These are phyloP conservation scores for Exophiala sp. DNA, from an alignment of 2,329 filamentous ascomycete genomes.

Conservation along the genomic window DNA sequence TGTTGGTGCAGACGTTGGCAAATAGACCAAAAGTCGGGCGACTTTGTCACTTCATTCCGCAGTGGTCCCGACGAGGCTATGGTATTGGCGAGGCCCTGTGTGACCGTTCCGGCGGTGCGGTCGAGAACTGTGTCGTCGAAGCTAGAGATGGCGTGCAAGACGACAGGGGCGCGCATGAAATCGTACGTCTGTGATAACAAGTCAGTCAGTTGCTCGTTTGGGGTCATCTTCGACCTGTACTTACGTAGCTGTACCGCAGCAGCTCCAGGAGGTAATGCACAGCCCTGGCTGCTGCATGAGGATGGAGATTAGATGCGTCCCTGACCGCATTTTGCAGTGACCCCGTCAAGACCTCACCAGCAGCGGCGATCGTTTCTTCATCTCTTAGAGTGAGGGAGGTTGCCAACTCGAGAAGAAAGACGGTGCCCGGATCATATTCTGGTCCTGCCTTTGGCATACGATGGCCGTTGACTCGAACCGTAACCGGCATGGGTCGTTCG, in stretches of 20 bases:
- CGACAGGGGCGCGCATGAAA: conserved; percentile 83
- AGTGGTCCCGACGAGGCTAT: conserved; percentile 71
- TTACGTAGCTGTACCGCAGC: conserved; percentile 76
- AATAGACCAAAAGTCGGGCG: conserved; percentile 94
- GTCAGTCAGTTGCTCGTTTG: conserved; percentile 28
- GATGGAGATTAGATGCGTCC: conserved; percentile 71
- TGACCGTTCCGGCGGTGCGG: conserved; percentile 66
- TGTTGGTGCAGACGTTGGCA: conserved; percentile 67
- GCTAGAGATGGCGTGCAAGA: conserved; percentile 84
- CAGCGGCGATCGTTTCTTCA: conserved; percentile 60
- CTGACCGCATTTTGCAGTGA: conserved; percentile 75
- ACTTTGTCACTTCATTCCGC: conserved; percentile 88
- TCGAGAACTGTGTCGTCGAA: conserved; percentile 72
- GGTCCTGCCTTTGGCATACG: conserved; percentile 53
- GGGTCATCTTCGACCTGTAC: conserved; percentile 33
- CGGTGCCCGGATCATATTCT: conserved; percentile 75
- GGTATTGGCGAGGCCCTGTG: conserved; percentile 73
- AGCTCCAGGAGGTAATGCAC: conserved; percentile 81
- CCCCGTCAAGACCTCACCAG: conserved; percentile 75
- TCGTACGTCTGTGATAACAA: conserved; percentile 62
- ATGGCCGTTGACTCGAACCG: conserved; percentile 53
- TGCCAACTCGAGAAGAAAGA: conserved; percentile 86
- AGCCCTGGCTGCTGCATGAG: conserved; percentile 73
- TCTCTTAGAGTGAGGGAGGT: conserved; percentile 76
- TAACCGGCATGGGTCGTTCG: conserved; percentile 62